Evolutionary conservation across 1,284 basidiomycete species (phyloP).

Genomic region (Cerioporus squamosus): DNA sequence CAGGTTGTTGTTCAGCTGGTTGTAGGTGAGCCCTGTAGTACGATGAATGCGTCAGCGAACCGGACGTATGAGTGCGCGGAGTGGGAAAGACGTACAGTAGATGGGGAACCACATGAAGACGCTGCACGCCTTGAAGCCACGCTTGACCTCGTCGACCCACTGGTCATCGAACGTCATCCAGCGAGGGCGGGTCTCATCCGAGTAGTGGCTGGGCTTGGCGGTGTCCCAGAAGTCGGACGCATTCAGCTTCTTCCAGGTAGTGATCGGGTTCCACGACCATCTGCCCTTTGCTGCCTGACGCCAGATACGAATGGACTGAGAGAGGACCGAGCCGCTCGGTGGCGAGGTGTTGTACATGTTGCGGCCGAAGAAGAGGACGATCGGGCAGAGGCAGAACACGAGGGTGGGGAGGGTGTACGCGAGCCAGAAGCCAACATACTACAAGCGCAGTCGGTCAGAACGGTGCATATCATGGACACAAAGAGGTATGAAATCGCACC

Average conservation of each 20-base stretch:
- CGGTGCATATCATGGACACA: background rate
- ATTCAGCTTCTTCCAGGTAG: conserved; percentile 50
- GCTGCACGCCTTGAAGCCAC: conserved; percentile 83
- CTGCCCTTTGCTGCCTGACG: conserved; percentile 53
- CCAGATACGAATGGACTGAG: conserved; percentile 53
- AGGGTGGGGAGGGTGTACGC: conserved; percentile 72
- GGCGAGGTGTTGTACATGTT: conserved; percentile 71
- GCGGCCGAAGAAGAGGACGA: conserved; percentile 70
- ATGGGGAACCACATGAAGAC: conserved; percentile 83
- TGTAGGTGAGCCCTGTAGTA: conserved; percentile 71
- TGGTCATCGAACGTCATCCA: conserved; percentile 81
- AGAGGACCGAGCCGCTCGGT: conserved; percentile 80
- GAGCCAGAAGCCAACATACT: conserved; percentile 76
- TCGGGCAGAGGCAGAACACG: conserved; percentile 70
- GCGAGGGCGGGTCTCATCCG: conserved; percentile 45
- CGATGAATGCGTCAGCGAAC: background rate
- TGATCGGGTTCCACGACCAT: conserved; percentile 63
- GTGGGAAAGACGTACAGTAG: conserved; percentile 55
- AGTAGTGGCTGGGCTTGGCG: conserved; percentile 67
- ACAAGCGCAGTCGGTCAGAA: conserved; percentile 15
- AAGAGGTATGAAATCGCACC: conserved; percentile 36
- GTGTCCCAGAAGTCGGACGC: conserved; percentile 79
- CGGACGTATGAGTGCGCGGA: background rate
- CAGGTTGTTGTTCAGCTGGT: conserved; percentile 81
- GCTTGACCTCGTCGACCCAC: conserved; percentile 84